Conservation (phyloP, 306 rosid species). For the Lagenaria siceraria region DNA sequence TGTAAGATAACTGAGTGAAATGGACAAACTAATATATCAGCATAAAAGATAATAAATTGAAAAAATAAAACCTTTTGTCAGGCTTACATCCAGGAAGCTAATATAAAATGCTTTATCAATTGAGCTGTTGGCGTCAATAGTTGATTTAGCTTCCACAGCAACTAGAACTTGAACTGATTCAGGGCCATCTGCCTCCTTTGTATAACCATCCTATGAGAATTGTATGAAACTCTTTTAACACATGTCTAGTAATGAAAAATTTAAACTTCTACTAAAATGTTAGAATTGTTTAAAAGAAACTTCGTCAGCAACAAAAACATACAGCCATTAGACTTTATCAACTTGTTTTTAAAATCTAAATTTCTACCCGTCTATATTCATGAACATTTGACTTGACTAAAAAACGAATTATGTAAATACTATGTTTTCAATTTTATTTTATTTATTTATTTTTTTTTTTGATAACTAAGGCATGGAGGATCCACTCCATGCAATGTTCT, state of each 20-base stretch:
- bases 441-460: too few species aligned
- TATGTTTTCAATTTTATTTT: too few species aligned
- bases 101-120: conserved; percentile 59
- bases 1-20: background rate
- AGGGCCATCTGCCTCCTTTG: conserved; percentile 42
- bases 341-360: background rate
- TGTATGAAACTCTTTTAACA: background rate
- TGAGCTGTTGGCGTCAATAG: conserved; percentile 26
- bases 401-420: background rate
- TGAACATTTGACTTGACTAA: background rate
- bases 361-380: background rate
- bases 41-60: background rate
- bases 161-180: conserved; percentile 64
- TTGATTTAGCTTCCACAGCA: conserved; percentile 71
- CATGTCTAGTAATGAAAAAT: background rate
- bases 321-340: background rate
- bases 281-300: background rate
- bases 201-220: conserved; percentile 69
- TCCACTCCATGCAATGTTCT: background rate
- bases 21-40: background rate
- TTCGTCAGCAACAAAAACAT: background rate
- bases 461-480: background rate
- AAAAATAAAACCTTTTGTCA: background rate
- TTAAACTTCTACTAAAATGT: background rate
- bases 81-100: conserved; percentile 64